These are phyloP conservation scores for Mycena olivaceomarginata DNA, from an alignment of 768 basidiomycete genomes.

Conservation along the genomic window DNA sequence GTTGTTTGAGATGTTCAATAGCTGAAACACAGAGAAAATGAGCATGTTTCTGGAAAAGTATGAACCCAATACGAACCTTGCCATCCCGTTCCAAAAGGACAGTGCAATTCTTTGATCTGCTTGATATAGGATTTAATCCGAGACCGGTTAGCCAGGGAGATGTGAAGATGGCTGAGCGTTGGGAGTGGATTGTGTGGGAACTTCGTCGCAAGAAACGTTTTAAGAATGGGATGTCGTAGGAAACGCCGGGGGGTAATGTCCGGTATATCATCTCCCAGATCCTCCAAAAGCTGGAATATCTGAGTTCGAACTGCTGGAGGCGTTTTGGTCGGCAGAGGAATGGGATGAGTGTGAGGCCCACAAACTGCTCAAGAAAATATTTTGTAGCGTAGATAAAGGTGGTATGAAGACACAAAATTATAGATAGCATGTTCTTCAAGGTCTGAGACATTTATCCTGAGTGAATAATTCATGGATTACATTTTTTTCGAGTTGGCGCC, in stretches of 20 bases:
- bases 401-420: no score
- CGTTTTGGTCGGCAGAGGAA: constrained; percentile 46
- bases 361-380: no score
- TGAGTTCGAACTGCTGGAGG: constrained; percentile 32
- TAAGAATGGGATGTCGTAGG: constrained; percentile 36
- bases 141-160: constrained; percentile 44
- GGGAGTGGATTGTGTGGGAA: constrained; percentile 36
- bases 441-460: no score
- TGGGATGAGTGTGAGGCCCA: constrained; percentile 48
- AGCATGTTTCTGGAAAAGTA: no score
- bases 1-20: neutral
- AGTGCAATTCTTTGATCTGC: constrained; percentile 17
- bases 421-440: no score
- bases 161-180: constrained; percentile 45
- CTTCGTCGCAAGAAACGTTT: constrained; percentile 10
- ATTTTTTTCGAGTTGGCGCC: no score
- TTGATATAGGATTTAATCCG: constrained; percentile 44
- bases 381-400: no score
- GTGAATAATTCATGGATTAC: no score
- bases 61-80: constrained; percentile 34
- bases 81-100: constrained; percentile 42
- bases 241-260: constrained; percentile 46
- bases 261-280: constrained; percentile 40
- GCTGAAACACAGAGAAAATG: neutral
- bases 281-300: constrained; percentile 30